These are phyloP conservation scores for Calonectria ilicicola DNA, from an alignment of 2,329 filamentous ascomycete genomes.

Conservation along the genomic window DNA sequence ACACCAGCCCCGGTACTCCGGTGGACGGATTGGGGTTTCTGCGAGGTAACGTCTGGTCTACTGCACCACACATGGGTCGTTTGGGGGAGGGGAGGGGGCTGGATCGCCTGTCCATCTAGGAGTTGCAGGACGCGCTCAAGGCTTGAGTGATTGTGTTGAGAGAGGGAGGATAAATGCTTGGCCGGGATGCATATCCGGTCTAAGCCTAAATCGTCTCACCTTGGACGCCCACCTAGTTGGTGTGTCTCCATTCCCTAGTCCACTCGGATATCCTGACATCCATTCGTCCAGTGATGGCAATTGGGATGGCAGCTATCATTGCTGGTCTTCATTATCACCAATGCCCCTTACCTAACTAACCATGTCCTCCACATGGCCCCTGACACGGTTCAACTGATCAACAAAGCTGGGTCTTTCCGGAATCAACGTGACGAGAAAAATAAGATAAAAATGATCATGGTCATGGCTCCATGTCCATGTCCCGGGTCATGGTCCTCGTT, in stretches of 20 bases:
- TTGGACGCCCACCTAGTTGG: conserved; percentile 29
- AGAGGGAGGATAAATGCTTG: conserved; percentile 12
- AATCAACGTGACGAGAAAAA: not conserved
- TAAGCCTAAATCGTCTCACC: conserved; percentile 44
- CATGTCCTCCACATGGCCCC: not conserved
- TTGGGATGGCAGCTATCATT: not conserved
- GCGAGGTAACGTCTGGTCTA: conserved; percentile 23
- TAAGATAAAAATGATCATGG: not conserved
- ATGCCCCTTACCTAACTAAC: conserved; percentile 10
- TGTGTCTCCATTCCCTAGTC: not conserved
- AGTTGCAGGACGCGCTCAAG: not conserved
- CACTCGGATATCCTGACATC: conserved; percentile 19
- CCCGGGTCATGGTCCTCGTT: not conserved
- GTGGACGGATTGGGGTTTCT: conserved; percentile 27
- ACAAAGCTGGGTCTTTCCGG: not conserved
- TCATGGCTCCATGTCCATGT: not conserved
- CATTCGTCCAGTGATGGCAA: conserved; percentile 8
- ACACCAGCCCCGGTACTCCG: conserved; percentile 14
- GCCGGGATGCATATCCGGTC: conserved; percentile 33
- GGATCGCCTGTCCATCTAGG: not conserved
- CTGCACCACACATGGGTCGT: conserved; percentile 24
- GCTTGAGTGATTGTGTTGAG: not conserved
- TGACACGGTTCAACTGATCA: conserved; percentile 8
- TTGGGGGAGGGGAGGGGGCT: conserved; percentile 4
- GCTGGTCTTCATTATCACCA: not conserved